Evolutionary conservation across 2,329 filamentous ascomycete genomes (phyloP), one percentile per base, ranked within the genome.

Genomic region (Fusarium tupiense): DNA sequence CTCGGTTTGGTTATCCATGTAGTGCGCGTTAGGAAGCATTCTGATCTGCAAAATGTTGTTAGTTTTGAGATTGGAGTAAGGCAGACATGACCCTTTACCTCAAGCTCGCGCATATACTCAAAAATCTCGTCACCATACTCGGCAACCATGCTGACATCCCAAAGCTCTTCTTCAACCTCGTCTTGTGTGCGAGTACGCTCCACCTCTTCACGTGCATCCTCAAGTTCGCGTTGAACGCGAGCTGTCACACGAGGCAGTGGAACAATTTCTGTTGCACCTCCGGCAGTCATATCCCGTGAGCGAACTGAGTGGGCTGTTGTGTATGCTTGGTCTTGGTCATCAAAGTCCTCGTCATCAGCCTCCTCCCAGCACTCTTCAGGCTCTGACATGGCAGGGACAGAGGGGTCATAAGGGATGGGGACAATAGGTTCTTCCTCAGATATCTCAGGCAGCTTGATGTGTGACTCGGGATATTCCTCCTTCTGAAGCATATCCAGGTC

Each of bases 81-180:
- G 40, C n/a, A 26, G 26, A 26, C 29, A 41, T 31, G 5, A 17
- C 41, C 20, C 80, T 87, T 80, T 85, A 95, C 94, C 91, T 99
- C 96, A 59, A 98, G 91, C 66, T 93, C 88, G 60, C 90, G 91
- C 93, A 98, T 94, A 85, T 98, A 98, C 33, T 90, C 88, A 79
- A 98, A 98, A 77, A 99, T 98, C 79, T 99, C 96, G 22, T 98
- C 94, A 54, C 93, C 93, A 80, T 99, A 99, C 81, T 98, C 96
- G 17, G 95, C 93, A 58, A 98, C 96, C 96, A 99, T 98, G 81
- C 94, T 98, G 40, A 96, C 94, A 80, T 98, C 96, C 91, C 93
- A 97, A 60, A 89, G 87, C 81, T 98, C 96, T 74, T 98, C 96
- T 71, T 97, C 93, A 50, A 95, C 86, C 66, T 98, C 95, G 66